These are phyloP conservation scores for Parmales sp. DNA, from an alignment of 108 stramenopile genomes.

Conservation along the genomic window DNA sequence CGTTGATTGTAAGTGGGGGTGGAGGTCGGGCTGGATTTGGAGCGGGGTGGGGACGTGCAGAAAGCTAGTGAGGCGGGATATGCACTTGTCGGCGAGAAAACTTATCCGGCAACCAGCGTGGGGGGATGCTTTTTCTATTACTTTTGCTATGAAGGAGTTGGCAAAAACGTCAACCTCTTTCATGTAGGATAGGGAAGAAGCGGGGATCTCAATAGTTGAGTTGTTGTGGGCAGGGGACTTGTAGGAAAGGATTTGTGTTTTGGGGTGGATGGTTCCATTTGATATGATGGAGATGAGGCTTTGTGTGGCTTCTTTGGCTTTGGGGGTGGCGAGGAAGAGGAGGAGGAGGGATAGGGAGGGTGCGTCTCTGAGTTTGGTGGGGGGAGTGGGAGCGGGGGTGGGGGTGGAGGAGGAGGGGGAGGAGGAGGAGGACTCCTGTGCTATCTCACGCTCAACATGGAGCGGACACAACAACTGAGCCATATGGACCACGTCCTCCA, in stretches of 20 bases:
- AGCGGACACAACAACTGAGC: no score
- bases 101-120: not conserved
- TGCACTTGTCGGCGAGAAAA: not conserved
- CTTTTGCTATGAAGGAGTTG: not conserved
- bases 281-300: not conserved
- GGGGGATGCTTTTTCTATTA: not conserved
- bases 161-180: not conserved
- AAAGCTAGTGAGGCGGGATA: not conserved
- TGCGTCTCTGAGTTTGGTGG: not conserved
- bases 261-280: not conserved
- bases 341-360: not conserved
- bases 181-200: not conserved
- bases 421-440: not conserved
- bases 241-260: not conserved
- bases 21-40: not conserved
- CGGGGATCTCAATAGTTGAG: not conserved
- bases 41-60: not conserved
- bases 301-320: not conserved
- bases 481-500: no score
- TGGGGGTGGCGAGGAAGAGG: not conserved
- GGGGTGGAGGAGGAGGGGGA: not conserved
- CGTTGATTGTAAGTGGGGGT: not conserved
- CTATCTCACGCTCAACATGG: no score
- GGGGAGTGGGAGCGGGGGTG: not conserved
- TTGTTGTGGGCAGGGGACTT: conserved; percentile 4